Evolutionary conservation across 768 basidiomycete species (phyloP), one percentile per base, ranked within the genome.

Genomic region (Russula foetens): DNA sequence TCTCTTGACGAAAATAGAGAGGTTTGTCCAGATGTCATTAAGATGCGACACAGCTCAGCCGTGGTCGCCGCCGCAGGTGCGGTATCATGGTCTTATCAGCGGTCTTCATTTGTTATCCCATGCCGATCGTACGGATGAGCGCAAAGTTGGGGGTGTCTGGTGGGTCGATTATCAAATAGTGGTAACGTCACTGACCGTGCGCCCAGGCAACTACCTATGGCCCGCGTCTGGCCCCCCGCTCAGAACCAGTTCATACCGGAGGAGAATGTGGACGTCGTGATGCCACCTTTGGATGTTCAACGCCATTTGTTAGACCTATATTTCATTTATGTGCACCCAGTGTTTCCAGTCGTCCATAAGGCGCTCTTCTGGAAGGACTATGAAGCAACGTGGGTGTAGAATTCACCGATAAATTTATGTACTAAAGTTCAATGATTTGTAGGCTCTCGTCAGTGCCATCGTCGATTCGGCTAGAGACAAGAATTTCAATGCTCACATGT

Each of bases 261-360:
- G 47, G 74, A 78, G 44, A 74, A 72, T 43, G 63, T 79, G 45
- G 69, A 76, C 41, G 75, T 81, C 35, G 73, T 72, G 15, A 71
- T 94, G 43, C 92, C 92, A 17, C 76, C 85, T 28, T 67, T 76
- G 23, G 76, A 79, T 19, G 73, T 82, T 35, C 90, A 91, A 70
- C 82, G 88, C 58, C 80, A 78, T 41, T 77, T 94, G 4, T 70
- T 94, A 52, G 79, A 82, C 33, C 74, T 92, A 8, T 95, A 90
- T 71, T 93, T 93, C 72, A 82, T 81, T 12, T 88, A 91, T 67
- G 84, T 88, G 31, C 92, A 95, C 66, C 91, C 92, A 7, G 77
- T 84, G 54, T 88, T 90, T 67, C 93, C 92, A 7, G 77, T 94
- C 48, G 72, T 93, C n/a, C 83, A 90, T 71, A 88, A 85, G 71